Conservation (phyloP, 1,284 basidiomycete species). For the Boletus sp. region DNA sequence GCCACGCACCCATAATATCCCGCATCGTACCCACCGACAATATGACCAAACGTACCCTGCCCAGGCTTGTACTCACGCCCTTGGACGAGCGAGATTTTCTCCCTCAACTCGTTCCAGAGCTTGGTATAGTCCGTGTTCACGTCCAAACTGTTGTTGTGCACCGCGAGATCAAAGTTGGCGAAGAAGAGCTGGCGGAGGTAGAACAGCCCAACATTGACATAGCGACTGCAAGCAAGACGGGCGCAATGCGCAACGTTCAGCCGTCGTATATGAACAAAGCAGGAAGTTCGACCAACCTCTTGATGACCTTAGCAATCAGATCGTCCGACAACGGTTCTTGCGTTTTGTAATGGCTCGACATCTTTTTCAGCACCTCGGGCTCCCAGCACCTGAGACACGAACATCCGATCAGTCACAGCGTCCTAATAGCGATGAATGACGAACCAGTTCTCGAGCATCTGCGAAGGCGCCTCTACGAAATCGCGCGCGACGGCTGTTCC, state of each 20-base stretch:
- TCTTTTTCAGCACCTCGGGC: slow-evolving; percentile 64
- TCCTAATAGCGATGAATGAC: slow-evolving; percentile 7
- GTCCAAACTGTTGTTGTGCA: slow-evolving; percentile 62
- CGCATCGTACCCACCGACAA: slow-evolving; percentile 49
- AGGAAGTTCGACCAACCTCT: slow-evolving; percentile 49
- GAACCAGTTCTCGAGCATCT: slow-evolving; percentile 89
- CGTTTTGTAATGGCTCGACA: slow-evolving; percentile 70
- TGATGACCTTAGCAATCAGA: slow-evolving; percentile 71
- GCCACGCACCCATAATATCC: slow-evolving; percentile 65
- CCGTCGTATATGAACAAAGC: not conserved
- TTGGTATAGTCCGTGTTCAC: slow-evolving; percentile 56
- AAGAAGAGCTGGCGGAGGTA: slow-evolving; percentile 79
- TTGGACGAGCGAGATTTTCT: slow-evolving; percentile 65
- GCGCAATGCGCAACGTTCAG: not conserved
- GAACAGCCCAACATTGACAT: slow-evolving; percentile 75
- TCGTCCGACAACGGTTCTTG: slow-evolving; percentile 68
- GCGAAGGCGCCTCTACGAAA: slow-evolving; percentile 84
- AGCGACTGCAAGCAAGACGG: slow-evolving; percentile 46
- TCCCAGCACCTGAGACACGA: slow-evolving; percentile 63
- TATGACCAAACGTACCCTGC: slow-evolving; percentile 39
- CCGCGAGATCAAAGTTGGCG: slow-evolving; percentile 71
- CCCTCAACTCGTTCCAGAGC: slow-evolving; percentile 69
- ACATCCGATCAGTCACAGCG: not conserved
- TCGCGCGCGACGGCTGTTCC: slow-evolving; percentile 76
- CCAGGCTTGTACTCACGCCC: slow-evolving; percentile 52